A percentile compares a stretch with the other conserved stretches of the same genome.
These are phyloP conservation scores for Cicer arietinum DNA, from an alignment of 306 rosid genomes.

Conservation along the genomic window DNA sequence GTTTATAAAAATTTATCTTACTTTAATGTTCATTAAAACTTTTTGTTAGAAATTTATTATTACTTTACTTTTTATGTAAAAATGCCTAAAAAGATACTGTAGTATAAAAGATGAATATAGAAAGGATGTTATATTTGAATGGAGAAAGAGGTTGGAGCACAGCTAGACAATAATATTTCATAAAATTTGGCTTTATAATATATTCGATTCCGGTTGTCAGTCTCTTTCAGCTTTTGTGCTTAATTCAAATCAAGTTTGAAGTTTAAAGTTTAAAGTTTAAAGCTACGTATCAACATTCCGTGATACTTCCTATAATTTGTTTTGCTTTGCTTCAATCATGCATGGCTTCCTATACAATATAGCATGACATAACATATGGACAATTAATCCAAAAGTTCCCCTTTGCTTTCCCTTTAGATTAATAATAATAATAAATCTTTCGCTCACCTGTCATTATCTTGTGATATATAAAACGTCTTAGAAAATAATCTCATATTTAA, in stretches of 20 bases:
- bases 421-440: background rate
- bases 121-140: background rate
- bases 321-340: slow-evolving; percentile 36
- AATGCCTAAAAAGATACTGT: no score
- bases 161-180: slow-evolving; percentile 37
- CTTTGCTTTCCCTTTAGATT: background rate
- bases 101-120: no score
- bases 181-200: slow-evolving; percentile 30
- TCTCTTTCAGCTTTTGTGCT: slow-evolving; percentile 9
- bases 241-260: slow-evolving; percentile 16
- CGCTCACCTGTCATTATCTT: slow-evolving; percentile 25
- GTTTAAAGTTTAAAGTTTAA: slow-evolving; percentile 30
- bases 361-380: background rate
- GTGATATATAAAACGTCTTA: background rate
- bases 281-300: slow-evolving; percentile 19
- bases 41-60: no score
- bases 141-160: slow-evolving; percentile 23
- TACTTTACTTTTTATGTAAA: no score
- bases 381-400: slow-evolving; percentile 9
- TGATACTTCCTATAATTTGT: slow-evolving; percentile 24
- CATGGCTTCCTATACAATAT: background rate
- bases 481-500: background rate
- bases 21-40: no score
- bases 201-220: background rate
- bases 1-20: no score